Evolutionary conservation across 306 rosid genomes (phyloP), one percentile per base, ranked within the genome.

Genomic region (Cicer bijugum): DNA sequence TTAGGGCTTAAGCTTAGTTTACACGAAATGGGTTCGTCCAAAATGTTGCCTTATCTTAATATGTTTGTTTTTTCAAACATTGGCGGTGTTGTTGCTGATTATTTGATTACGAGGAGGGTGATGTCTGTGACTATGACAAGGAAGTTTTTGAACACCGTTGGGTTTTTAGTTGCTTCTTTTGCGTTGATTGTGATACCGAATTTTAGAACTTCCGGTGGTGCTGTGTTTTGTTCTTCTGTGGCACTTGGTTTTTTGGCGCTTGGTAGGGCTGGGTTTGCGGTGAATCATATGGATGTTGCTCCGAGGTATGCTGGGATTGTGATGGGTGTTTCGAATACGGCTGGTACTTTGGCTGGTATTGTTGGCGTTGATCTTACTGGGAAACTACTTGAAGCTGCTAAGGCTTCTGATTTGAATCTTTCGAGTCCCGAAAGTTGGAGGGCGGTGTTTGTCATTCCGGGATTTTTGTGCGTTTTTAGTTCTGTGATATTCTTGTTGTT

Each of bases 11-110:
- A 88, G 81, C 90, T 95, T 76, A 91, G 99, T 84, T 89, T 91
- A n/a, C 97, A 91, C 17, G 99, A 95, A n/a, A 91, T 95, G 99
- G 99, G 99, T n/a, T 90, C 97, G 62, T 91, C 97, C 8, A 95
- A 91, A 61, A 95, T 95, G 97, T 43, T 91, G 93, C 99, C 99
- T 16, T 95, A 91, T 84, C 81, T 91, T 16, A 95, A 95, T 84
- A 95, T 95, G 99, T 91, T 95, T 78, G 10, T 95, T 15, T 95
- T 95, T 83, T 91, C 99, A 8, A 95, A 95, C 78, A 90, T 95
- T 17, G 99, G 99, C 0, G 99, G 99, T 23, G 88, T 90, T 60
- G 83, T 88, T 8, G 99, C 97, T 0, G 99, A 95, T 48, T 84
- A 91, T 69, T 81, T 95, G 19, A 90, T 95, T 64, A 87, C 92